phyloP scores from a whole-genome alignment of 148 eudicot genomes.

The Rhododendron molle region DNA sequence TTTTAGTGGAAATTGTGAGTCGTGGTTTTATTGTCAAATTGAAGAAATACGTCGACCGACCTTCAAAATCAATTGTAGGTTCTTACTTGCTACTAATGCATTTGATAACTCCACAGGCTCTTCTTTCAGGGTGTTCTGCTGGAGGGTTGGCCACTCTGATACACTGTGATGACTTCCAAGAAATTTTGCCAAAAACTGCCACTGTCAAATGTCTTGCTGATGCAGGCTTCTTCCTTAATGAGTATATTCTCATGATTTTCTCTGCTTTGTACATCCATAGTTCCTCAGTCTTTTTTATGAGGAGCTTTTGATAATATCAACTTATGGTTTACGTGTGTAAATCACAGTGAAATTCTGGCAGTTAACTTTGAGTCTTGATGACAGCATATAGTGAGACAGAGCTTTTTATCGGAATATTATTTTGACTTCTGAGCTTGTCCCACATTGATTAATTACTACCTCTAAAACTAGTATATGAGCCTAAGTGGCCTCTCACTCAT shows the following conservation, averaged over 20 bases:
- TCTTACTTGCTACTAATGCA: constrained; percentile 26
- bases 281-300: not conserved
- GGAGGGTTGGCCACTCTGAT: constrained; percentile 93
- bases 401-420: not conserved
- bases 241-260: constrained; percentile 40
- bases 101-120: constrained; percentile 73
- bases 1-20: not conserved
- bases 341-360: not conserved
- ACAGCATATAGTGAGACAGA: not conserved
- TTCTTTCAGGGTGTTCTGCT: constrained; percentile 99
- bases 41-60: not conserved
- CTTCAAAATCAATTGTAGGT: not conserved
- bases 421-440: not conserved
- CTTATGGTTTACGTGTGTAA: not conserved
- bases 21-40: not conserved
- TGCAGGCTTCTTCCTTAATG: constrained; percentile 80
- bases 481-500: not conserved
- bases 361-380: not conserved
- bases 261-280: not conserved
- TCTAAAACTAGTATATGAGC: not conserved
- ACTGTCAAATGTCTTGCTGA: constrained; percentile 91
- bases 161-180: constrained; percentile 81
- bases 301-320: not conserved
- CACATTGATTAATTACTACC: not conserved
- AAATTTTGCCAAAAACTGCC: constrained; percentile 53